These are phyloP conservation scores for Ogataea paradorogensis DNA, from an alignment of 805 yeast genomes.

Conservation along the genomic window DNA sequence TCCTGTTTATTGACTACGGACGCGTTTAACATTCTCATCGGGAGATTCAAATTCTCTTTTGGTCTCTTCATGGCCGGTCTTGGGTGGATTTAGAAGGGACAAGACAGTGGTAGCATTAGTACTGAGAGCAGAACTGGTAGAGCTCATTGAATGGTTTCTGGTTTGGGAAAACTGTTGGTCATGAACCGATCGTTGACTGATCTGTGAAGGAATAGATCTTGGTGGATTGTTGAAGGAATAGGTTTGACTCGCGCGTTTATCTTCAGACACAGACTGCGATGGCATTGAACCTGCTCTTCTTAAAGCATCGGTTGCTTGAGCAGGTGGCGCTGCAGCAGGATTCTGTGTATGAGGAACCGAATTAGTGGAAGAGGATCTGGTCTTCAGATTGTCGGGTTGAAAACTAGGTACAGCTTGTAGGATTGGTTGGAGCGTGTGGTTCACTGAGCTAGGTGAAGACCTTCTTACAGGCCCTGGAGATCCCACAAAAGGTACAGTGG, in stretches of 20 bases:
- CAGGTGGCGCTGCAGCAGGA: conserved; percentile 2
- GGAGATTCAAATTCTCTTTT: conserved; percentile 5
- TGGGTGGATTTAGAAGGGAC: conserved; percentile 23
- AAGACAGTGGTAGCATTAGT: conserved; percentile 19
- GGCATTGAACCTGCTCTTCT: conserved; percentile 14
- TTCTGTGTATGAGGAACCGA: conserved; percentile 8
- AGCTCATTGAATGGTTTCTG: conserved; percentile 16
- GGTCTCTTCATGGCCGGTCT: conserved; percentile 3
- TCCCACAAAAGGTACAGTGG: conserved; percentile 13
- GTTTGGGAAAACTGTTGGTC: conserved; percentile 10
- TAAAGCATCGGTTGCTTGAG: conserved; percentile 2
- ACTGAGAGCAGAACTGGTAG: conserved; percentile 7
- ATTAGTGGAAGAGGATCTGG: conserved; percentile 19
- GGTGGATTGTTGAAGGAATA: conserved; percentile 30
- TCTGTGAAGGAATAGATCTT: conserved; percentile 25
- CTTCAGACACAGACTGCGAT: conserved; percentile 19
- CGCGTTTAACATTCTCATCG: conserved; percentile 6
- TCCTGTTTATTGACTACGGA: conserved; percentile 3
- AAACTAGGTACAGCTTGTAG: conserved; percentile 1
- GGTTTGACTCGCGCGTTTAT: conserved; percentile 16
- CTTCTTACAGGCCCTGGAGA: conserved; percentile 16
- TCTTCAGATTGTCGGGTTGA: conserved; percentile 15
- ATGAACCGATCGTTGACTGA: conserved; percentile 7
- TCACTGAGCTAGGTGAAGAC: conserved; percentile 8
- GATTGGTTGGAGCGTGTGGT: conserved; percentile 5